Evolutionary conservation across 2,329 filamentous ascomycete genomes (phyloP).

Genomic region (Lachnellula subtilissima): DNA sequence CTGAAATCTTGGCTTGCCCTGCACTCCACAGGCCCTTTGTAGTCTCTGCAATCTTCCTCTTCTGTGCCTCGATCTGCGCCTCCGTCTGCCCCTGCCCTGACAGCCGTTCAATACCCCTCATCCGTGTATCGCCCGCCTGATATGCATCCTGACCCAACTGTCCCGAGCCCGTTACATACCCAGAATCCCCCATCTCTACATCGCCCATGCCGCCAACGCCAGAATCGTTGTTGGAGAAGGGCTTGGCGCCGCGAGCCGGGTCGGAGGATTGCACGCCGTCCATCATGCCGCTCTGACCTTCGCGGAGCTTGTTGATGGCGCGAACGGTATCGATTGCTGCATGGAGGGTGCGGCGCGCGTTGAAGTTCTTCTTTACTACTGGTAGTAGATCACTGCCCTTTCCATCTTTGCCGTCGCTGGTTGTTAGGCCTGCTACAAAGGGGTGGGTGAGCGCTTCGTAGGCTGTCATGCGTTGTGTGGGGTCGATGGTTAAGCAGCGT

Average conservation of each 20-base stretch:
- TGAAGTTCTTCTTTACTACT: conserved; percentile 71
- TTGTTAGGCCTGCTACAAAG: conserved; percentile 52
- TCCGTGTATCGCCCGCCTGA: conserved; percentile 14
- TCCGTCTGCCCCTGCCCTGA: conserved; percentile 32
- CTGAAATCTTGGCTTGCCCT: conserved; percentile 22
- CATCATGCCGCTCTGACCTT: conserved; percentile 56
- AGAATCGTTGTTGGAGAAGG: conserved; percentile 39
- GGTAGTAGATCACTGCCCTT: conserved; percentile 60
- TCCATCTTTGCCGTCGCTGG: conserved; percentile 35
- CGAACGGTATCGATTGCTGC: conserved; percentile 67
- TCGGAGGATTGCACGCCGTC: conserved; percentile 52
- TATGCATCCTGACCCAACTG: conserved; percentile 7
- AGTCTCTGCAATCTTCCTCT: conserved; percentile 57
- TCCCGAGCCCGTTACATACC: conserved; percentile 17
- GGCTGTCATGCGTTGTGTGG: conserved; percentile 80
- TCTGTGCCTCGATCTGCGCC: conserved; percentile 34
- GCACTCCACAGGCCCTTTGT: conserved; percentile 56
- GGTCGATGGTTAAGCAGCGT: conserved; percentile 86
- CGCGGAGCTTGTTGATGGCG: conserved; percentile 66
- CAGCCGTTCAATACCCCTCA: conserved; percentile 25
- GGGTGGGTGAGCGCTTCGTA: conserved; percentile 69
- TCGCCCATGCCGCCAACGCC: conserved; percentile 32
- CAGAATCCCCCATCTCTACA: conserved; percentile 27
- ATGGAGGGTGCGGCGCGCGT: conserved; percentile 62
- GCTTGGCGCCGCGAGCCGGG: conserved; percentile 39